Evolutionary conservation across 164 flowering plant species (phyloP).

Genomic region (Houttuynia cordata): DNA sequence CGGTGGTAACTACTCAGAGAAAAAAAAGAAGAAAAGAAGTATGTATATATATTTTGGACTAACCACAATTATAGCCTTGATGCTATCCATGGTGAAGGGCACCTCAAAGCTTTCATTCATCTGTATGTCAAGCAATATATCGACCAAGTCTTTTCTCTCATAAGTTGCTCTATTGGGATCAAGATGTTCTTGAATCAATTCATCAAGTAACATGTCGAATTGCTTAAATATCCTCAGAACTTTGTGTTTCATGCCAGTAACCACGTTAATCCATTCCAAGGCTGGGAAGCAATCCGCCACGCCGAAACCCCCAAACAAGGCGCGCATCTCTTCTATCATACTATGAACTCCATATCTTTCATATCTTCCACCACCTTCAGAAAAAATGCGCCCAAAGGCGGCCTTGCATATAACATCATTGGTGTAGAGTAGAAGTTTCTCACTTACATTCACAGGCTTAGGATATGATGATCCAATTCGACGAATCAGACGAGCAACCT

Average conservation of each 20-base stretch:
- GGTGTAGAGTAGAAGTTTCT: too few species aligned
- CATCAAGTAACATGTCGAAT: slow-evolving; percentile 4
- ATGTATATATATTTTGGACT: too few species aligned
- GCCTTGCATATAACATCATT: too few species aligned
- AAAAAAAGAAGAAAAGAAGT: too few species aligned
- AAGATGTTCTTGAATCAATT: slow-evolving; percentile 13
- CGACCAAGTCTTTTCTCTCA: slow-evolving; percentile 7
- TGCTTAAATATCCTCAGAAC: slow-evolving; percentile 6
- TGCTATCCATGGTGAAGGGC: slow-evolving; percentile 11
- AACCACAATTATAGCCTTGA: slow-evolving; percentile 17
- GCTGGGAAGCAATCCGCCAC: slow-evolving; percentile 5
- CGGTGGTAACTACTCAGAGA: too few species aligned
- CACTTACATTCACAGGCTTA: too few species aligned
- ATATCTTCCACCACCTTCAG: too few species aligned
- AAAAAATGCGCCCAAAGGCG: too few species aligned
- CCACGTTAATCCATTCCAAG: slow-evolving; percentile 10
- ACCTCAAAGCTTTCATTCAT: slow-evolving; percentile 2
- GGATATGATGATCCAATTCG: too few species aligned
- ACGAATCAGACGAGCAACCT: too few species aligned
- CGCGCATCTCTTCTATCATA: too few species aligned
- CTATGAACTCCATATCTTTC: too few species aligned
- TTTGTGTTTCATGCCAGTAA: slow-evolving; percentile 5
- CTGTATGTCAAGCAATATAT: slow-evolving; percentile 7
- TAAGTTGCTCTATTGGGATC: background rate
- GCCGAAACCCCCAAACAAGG: slow-evolving; percentile 3